Evolutionary conservation across 2,329 filamentous ascomycete genomes (phyloP).

Genomic region (Stemphylium lycopersici): DNA sequence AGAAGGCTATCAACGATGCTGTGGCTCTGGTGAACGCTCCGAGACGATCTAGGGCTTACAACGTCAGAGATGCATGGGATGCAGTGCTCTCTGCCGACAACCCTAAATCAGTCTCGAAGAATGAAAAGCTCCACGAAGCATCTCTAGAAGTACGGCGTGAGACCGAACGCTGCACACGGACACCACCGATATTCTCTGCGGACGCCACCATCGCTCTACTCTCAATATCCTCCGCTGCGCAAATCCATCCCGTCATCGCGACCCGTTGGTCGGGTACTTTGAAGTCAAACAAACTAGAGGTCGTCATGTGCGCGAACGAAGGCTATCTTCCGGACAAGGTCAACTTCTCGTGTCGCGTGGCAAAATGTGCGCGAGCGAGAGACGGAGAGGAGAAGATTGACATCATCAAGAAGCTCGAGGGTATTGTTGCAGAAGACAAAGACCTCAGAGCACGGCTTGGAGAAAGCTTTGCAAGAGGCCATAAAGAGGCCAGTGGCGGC

Average conservation of each 20-base stretch:
- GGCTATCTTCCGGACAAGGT: slow-evolving; percentile 68
- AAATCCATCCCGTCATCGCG: slow-evolving; percentile 71
- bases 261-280: slow-evolving; percentile 70
- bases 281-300: slow-evolving; percentile 64
- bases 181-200: slow-evolving; percentile 67
- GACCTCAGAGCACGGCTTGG: slow-evolving; percentile 60
- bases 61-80: slow-evolving; percentile 66
- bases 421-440: slow-evolving; percentile 52
- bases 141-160: slow-evolving; percentile 65
- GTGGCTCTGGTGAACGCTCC: slow-evolving; percentile 71
- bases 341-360: slow-evolving; percentile 70
- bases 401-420: slow-evolving; percentile 65
- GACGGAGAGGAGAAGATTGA: slow-evolving; percentile 62
- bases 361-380: slow-evolving; percentile 60
- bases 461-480: slow-evolving; percentile 68
- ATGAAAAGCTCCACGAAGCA: slow-evolving; percentile 59
- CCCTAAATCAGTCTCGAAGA: slow-evolving; percentile 59
- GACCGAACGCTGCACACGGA: slow-evolving; percentile 65
- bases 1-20: slow-evolving; percentile 67
- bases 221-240: slow-evolving; percentile 64
- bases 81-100: slow-evolving; percentile 59
- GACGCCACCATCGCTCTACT: slow-evolving; percentile 69
- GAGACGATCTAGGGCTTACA: slow-evolving; percentile 65
- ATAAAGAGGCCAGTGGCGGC: slow-evolving; percentile 71
- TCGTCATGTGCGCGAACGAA: slow-evolving; percentile 70